phyloP scores from a whole-genome alignment of 352 stramenopile species.

The Globisporangium solare region DNA sequence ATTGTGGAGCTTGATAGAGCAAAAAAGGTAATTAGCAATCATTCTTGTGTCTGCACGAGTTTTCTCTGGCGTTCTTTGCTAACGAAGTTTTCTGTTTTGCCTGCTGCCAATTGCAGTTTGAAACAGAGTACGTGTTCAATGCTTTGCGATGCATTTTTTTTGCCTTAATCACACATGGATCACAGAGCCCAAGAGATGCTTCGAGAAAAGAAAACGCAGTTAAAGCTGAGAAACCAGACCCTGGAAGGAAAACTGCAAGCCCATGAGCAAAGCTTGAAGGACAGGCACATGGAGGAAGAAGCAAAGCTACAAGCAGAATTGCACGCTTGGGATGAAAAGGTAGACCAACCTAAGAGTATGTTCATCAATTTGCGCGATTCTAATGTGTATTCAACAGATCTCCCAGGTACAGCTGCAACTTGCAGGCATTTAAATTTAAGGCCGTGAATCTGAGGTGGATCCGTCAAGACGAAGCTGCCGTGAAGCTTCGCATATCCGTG shows the following conservation, averaged over 20 bases:
- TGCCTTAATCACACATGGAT: background rate
- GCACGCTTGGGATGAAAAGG: constrained; percentile 8
- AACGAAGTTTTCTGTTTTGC: background rate
- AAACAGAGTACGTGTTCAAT: too few relatives aligned
- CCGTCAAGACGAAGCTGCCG: too few relatives aligned
- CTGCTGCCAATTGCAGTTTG: too few relatives aligned
- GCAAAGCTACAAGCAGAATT: constrained; percentile 6
- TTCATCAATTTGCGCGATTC: constrained; percentile 1
- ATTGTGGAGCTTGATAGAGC: constrained; percentile 8
- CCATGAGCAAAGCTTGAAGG: background rate
- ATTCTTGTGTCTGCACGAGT: background rate
- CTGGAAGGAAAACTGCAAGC: background rate
- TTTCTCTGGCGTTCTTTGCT: background rate
- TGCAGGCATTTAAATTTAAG: too few relatives aligned
- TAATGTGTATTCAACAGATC: background rate
- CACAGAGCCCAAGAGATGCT: background rate
- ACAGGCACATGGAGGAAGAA: constrained; percentile 9
- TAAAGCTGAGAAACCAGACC: background rate
- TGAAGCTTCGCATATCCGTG: too few relatives aligned
- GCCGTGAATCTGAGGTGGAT: too few relatives aligned
- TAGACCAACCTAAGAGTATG: background rate
- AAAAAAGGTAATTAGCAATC: background rate
- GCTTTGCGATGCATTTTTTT: too few relatives aligned
- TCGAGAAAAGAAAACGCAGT: background rate
- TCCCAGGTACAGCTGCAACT: background rate